Conservation (phyloP, 2,329 filamentous ascomycete species). For the Neonectria faginata region DNA sequence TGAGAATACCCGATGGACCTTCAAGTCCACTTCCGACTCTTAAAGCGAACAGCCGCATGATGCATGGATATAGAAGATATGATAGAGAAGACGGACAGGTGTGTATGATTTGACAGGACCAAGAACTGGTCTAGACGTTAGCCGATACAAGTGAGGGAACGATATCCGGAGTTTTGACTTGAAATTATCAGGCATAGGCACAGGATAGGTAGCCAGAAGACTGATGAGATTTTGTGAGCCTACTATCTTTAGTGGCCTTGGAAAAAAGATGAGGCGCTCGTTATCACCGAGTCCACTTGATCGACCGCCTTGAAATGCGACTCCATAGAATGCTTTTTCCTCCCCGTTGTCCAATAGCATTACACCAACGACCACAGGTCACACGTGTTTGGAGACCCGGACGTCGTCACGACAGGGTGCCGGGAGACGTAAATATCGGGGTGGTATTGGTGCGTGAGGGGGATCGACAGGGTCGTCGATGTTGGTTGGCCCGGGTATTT, state of each 20-base stretch:
- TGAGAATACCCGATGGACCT: conserved; percentile 67
- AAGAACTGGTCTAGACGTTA: conserved; percentile 35
- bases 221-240: conserved; percentile 23
- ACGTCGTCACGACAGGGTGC: not conserved
- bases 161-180: conserved; percentile 48
- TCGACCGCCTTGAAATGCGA: conserved; percentile 3
- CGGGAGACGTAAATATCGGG: not conserved
- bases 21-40: conserved; percentile 68
- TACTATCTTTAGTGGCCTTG: not conserved
- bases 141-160: conserved; percentile 36
- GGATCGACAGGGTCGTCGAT: conserved; percentile 27
- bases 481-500: conserved; percentile 26
- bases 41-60: conserved; percentile 33
- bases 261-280: not conserved
- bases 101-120: conserved; percentile 33
- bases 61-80: not conserved
- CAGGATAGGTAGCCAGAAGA: conserved; percentile 19
- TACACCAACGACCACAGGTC: not conserved
- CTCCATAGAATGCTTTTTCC: not conserved
- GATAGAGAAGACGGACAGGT: conserved; percentile 1
- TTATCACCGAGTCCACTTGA: conserved; percentile 1
- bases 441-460: conserved; percentile 20
- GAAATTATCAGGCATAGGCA: conserved; percentile 34
- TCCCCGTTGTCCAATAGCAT: not conserved
- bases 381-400: not conserved